Evolutionary conservation across 768 basidiomycete species (phyloP).

Genomic region (Pleurotus tuoliensis): DNA sequence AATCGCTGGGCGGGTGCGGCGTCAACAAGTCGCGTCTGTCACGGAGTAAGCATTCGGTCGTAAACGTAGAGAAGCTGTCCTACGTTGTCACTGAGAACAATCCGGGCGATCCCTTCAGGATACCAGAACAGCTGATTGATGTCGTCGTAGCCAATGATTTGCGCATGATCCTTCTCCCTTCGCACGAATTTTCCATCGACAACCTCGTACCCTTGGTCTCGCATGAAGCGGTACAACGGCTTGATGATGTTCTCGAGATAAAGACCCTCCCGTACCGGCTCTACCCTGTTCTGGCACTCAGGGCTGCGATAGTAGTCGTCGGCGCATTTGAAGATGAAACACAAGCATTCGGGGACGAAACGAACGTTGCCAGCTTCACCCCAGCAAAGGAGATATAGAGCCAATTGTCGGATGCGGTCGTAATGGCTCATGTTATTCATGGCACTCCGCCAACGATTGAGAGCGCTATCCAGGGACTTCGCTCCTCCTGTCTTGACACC

Average conservation of each 20-base stretch:
- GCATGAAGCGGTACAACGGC: constrained; percentile 92
- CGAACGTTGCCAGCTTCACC: constrained; percentile 97
- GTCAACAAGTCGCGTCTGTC: constrained; percentile 86
- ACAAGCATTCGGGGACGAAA: constrained; percentile 93
- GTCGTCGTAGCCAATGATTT: constrained; percentile 99
- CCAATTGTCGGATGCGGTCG: constrained; percentile 93
- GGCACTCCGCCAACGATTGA: constrained; percentile 93
- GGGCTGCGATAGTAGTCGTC: constrained; percentile 99
- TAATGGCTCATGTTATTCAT: constrained; percentile 99
- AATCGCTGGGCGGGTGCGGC: constrained; percentile 89
- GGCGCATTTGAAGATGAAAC: constrained; percentile 99
- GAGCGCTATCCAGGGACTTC: constrained; percentile 91
- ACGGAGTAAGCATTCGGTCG: constrained; percentile 6
- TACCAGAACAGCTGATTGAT: constrained; percentile 99
- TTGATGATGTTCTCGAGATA: constrained; percentile 91
- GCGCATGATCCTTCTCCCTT: constrained; percentile 89
- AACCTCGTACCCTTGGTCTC: constrained; percentile 97
- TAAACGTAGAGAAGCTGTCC: constrained; percentile 19
- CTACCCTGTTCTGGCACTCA: constrained; percentile 92
- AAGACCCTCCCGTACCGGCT: constrained; percentile 91
- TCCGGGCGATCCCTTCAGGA: constrained; percentile 93
- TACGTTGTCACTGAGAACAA: constrained; percentile 85
- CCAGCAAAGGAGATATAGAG: constrained; percentile 96
- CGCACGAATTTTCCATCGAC: constrained; percentile 93
- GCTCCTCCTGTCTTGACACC: constrained; percentile 37